Evolutionary conservation across 257 asterid species (phyloP), one percentile per base, ranked within the genome.

Genomic region (Solanum chmielewskii): DNA sequence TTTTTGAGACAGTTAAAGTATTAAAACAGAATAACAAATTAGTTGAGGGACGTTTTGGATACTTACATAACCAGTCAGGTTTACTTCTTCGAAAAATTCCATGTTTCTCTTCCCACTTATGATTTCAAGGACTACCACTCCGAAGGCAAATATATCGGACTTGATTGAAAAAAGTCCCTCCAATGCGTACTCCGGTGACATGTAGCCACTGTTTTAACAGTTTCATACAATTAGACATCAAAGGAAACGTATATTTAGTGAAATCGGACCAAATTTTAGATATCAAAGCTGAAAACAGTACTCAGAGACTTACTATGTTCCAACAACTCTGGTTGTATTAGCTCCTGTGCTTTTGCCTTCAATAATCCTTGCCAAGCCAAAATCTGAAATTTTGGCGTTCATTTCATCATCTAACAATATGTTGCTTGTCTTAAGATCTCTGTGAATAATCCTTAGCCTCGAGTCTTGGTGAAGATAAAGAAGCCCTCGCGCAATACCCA

Each of bases 101-200:
- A 77, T 81, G 86, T 85, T 90, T 47, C 83, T 88, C 80, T 75
- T 90, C 11, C 92, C 91, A 29, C 90, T 81, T 29, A 89, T 29
- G 69, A 89, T 87, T 82, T 89, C 91, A 9, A 89, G 91, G 11
- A 89, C 23, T 39, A 89, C 82, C 20, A 89, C 90, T 25, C 91
- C 91, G 33, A 89, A 89, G 47, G 88, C 86, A 49, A 80, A 89
- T 47, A 89, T 84, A 83, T 89, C 91, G 0, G 90, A 85, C 39
- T 89, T 89, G 33, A 81, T 83, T 9, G 91, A 89, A 82, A 85
- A 87, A 1, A 87, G 42, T 10, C 91, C 90, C 35, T 88, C 89
- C 29, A 75, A 11, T 37, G 91, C 91, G 86, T 87, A 89, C 87
- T 89, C 89, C 0, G 91, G 91, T 49, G 91, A 81, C 89, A 89